Percentiles rank a stretch among this genome's conserved stretches.
These are phyloP conservation scores for Nakataea oryzae DNA, from an alignment of 2,329 filamentous ascomycete species.

Conservation along the genomic window DNA sequence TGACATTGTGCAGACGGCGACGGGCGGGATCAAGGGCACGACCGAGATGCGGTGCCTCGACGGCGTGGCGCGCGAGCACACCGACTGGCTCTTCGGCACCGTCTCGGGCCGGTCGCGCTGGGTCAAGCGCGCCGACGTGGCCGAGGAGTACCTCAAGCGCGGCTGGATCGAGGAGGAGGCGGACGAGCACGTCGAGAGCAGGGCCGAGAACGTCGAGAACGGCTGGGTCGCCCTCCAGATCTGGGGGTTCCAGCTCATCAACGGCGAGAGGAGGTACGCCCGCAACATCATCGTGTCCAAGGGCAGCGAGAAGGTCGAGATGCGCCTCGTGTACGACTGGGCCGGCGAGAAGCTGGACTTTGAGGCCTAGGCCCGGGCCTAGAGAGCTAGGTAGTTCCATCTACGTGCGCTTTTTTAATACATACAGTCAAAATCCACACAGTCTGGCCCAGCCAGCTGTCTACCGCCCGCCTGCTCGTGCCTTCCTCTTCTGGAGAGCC, in stretches of 20 bases:
- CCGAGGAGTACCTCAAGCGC: slow-evolving; percentile 44
- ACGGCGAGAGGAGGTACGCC: slow-evolving; percentile 40
- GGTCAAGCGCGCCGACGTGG: slow-evolving; percentile 32
- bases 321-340: slow-evolving; percentile 49
- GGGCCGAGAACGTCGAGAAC: slow-evolving; percentile 40
- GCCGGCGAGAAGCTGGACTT: slow-evolving; percentile 11
- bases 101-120: slow-evolving; percentile 51
- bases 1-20: slow-evolving; percentile 61
- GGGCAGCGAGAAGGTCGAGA: slow-evolving; percentile 33
- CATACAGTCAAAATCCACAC: no score
- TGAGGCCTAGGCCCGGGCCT: slow-evolving; percentile 6
- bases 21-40: slow-evolving; percentile 59
- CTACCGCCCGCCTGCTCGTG: no score
- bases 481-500: no score
- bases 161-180: slow-evolving; percentile 49
- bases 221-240: slow-evolving; percentile 48
- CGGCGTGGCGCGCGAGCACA: slow-evolving; percentile 47
- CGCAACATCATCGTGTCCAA: slow-evolving; percentile 44
- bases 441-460: no score
- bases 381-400: not conserved
- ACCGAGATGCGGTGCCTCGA: slow-evolving; percentile 45
- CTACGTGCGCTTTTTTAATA: not conserved
- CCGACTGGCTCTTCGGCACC: slow-evolving; percentile 70
- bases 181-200: slow-evolving; percentile 51
- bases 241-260: slow-evolving; percentile 48